Evolutionary conservation across 2,329 filamentous ascomycete species (phyloP).

Genomic region (Nemania sp.): DNA sequence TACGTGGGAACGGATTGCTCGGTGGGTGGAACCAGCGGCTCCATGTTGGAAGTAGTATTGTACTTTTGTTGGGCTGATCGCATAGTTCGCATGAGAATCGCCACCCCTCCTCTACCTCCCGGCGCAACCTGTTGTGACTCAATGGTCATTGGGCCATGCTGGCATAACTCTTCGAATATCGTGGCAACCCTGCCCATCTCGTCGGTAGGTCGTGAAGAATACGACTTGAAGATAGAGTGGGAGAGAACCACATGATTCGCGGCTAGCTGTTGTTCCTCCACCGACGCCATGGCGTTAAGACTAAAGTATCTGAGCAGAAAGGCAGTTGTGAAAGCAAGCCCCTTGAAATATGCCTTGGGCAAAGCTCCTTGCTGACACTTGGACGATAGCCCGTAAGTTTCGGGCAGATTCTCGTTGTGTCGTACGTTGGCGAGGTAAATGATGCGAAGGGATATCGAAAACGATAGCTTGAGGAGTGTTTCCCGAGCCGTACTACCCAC

Average conservation of each 20-base stretch:
- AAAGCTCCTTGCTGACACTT: conserved; percentile 40
- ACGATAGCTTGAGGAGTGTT: conserved; percentile 46
- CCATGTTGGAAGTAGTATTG: conserved; percentile 5
- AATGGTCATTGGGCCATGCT: conserved; percentile 39
- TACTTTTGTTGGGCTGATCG: conserved; percentile 35
- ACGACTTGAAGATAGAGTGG: conserved; percentile 47
- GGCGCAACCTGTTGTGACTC: conserved; percentile 39
- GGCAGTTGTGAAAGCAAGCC: conserved; percentile 49
- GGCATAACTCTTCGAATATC: conserved; percentile 48
- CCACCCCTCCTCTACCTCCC: conserved; percentile 45
- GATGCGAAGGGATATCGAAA: conserved; percentile 48
- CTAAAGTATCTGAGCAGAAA: conserved; percentile 51
- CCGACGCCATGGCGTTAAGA: conserved; percentile 42
- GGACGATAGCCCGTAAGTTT: conserved; percentile 30
- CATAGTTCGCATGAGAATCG: conserved; percentile 46
- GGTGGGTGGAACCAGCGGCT: not conserved
- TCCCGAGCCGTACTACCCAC: conserved; percentile 40
- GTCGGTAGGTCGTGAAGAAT: conserved; percentile 40
- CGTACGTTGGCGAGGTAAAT: conserved; percentile 45
- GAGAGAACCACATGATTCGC: conserved; percentile 48
- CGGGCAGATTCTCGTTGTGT: conserved; percentile 36
- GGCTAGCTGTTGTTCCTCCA: conserved; percentile 48
- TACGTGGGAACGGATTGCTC: conserved; percentile 10
- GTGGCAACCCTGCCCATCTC: conserved; percentile 45
- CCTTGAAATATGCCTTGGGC: conserved; percentile 47